A percentile compares a stretch with the other conserved stretches of the same genome.
phyloP scores from a whole-genome alignment of 768 basidiomycete species.

The Aureoboletus auriporus region DNA sequence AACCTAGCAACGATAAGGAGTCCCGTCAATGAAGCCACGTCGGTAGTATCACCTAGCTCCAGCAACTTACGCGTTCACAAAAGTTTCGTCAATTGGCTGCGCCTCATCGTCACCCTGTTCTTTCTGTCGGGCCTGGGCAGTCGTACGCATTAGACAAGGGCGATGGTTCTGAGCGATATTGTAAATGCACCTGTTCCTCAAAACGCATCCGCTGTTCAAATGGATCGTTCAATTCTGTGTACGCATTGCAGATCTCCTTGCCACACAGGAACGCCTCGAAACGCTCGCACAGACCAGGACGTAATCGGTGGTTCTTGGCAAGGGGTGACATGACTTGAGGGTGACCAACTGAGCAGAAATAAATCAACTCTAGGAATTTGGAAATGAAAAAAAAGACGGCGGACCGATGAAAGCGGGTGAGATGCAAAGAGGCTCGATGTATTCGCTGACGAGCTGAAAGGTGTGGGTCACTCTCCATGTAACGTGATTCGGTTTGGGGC shows the following conservation, averaged over 20 bases:
- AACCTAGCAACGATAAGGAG: conserved; percentile 45
- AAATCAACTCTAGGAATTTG: neutral
- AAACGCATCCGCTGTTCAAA: conserved; percentile 95
- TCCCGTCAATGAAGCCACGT: conserved; percentile 1
- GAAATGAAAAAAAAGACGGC: conserved; percentile 6
- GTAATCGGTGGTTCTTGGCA: conserved; percentile 97
- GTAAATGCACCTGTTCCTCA: conserved; percentile 72
- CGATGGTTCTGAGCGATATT: no score
- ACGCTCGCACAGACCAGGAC: conserved; percentile 95
- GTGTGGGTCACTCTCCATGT: neutral
- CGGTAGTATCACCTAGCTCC: neutral
- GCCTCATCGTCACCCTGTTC: conserved; percentile 97
- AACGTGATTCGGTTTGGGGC: neutral
- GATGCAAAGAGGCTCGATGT: conserved; percentile 94
- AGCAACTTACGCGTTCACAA: conserved; percentile 79
- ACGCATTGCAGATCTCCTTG: conserved; percentile 98
- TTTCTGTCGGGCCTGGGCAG: conserved; percentile 74
- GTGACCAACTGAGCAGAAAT: conserved; percentile 68
- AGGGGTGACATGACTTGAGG: conserved; percentile 99
- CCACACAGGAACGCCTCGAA: conserved; percentile 99
- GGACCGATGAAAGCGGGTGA: conserved; percentile 93
- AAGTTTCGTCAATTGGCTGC: conserved; percentile 95
- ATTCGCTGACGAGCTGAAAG: conserved; percentile 89
- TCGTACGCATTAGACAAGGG: neutral
- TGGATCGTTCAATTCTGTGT: conserved; percentile 99